phyloP scores from a whole-genome alignment of 2,329 filamentous ascomycete genomes.

The Rhynchosporium secalis region DNA sequence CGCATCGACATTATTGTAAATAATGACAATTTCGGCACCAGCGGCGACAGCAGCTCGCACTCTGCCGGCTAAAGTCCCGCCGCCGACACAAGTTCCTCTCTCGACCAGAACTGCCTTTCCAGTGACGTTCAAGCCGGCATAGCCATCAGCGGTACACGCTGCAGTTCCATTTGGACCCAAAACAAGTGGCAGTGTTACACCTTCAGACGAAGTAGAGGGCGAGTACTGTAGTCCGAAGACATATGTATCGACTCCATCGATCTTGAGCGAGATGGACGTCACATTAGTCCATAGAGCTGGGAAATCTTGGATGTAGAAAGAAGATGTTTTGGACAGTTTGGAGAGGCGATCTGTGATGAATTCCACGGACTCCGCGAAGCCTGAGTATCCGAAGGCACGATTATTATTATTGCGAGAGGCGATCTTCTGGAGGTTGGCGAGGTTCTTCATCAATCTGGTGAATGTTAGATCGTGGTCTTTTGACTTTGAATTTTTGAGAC shows the following conservation, averaged over 20 bases:
- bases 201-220: constrained; percentile 37
- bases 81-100: constrained; percentile 53
- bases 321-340: constrained; percentile 17
- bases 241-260: constrained; percentile 15
- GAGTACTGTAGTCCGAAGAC: constrained; percentile 25
- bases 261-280: constrained; percentile 17
- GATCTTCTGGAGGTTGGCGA: constrained; percentile 22
- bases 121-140: constrained; percentile 23
- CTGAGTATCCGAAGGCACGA: constrained; percentile 24
- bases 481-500: not conserved
- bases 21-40: constrained; percentile 56
- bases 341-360: constrained; percentile 19
- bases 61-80: constrained; percentile 52
- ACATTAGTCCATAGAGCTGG: constrained; percentile 20
- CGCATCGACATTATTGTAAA: constrained; percentile 25
- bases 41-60: constrained; percentile 49
- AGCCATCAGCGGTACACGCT: constrained; percentile 15
- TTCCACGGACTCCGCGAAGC: constrained; percentile 19
- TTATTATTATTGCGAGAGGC: constrained; percentile 19
- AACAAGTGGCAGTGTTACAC: constrained; percentile 20
- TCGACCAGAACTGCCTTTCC: constrained; percentile 55
- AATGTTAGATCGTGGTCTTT: not conserved
- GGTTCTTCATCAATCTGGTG: constrained; percentile 23
- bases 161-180: constrained; percentile 18
- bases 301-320: constrained; percentile 21